These are phyloP conservation scores for Xylaria sp. DNA, from an alignment of 2,329 filamentous ascomycete genomes.

Conservation along the genomic window DNA sequence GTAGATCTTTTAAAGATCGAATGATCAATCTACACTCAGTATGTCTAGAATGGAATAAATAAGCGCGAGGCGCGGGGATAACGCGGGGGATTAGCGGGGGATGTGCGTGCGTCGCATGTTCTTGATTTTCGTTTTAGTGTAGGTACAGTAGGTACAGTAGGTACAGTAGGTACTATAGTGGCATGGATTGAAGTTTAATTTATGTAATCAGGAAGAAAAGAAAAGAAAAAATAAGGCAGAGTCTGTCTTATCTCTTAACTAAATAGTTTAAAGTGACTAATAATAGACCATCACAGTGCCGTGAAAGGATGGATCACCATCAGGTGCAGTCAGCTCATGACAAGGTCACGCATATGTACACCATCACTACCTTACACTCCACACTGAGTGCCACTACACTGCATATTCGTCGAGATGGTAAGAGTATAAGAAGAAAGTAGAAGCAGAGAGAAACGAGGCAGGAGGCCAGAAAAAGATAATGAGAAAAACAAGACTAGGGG, in stretches of 20 bases:
- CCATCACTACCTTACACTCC: background rate
- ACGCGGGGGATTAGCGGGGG: constrained; percentile 8
- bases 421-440: too few relatives aligned
- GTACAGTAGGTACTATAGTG: too few relatives aligned
- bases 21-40: background rate
- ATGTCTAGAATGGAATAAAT: constrained; percentile 1
- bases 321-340: constrained; percentile 4
- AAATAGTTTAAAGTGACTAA: constrained; percentile 14
- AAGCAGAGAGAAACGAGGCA: too few relatives aligned
- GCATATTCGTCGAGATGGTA: too few relatives aligned
- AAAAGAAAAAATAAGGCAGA: too few relatives aligned
- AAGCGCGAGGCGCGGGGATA: constrained; percentile 26
- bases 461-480: background rate
- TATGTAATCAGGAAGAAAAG: background rate
- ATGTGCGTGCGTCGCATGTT: background rate
- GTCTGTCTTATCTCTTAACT: background rate
- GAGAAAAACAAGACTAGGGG: constrained; percentile 1
- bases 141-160: too few relatives aligned
- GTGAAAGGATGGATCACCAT: constrained; percentile 17
- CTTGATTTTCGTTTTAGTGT: background rate
- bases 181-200: background rate
- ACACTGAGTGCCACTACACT: too few relatives aligned
- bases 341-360: background rate
- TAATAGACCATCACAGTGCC: constrained; percentile 21
- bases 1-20: background rate